These are phyloP conservation scores for Zychaea mexicana DNA, from an alignment of 371 early-diverging fungal genomes.

Conservation along the genomic window DNA sequence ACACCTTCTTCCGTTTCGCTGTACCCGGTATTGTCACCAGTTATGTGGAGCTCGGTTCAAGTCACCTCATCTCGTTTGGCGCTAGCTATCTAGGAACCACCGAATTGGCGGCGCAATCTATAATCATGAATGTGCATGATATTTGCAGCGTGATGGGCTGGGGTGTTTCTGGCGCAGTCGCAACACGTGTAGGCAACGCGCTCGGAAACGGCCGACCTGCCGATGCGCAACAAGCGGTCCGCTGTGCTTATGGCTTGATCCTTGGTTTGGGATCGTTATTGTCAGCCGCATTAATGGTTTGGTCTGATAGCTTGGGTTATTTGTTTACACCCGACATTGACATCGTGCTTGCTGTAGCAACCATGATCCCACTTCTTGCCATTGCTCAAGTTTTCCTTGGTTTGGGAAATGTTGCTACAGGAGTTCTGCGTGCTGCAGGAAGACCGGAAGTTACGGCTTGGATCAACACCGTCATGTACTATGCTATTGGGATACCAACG, in stretches of 20 bases:
- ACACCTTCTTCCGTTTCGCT: conserved; percentile 63
- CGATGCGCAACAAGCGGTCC: conserved; percentile 31
- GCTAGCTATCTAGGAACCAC: conserved; percentile 61
- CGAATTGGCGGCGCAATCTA: conserved; percentile 76
- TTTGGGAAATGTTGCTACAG: conserved; percentile 19
- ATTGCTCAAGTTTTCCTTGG: not conserved
- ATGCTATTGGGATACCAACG: conserved; percentile 67
- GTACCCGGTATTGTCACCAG: conserved; percentile 49
- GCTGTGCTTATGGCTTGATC: not conserved
- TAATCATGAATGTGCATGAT: conserved; percentile 66
- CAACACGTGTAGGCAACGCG: conserved; percentile 74
- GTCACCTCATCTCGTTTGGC: conserved; percentile 68
- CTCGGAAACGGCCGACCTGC: conserved; percentile 44
- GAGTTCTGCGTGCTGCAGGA: conserved; percentile 74
- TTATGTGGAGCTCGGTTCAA: conserved; percentile 64
- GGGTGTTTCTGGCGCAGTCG: conserved; percentile 65
- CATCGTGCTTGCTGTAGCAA: not conserved
- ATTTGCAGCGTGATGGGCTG: conserved; percentile 64
- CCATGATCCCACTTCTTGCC: not conserved
- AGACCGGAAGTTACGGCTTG: conserved; percentile 69
- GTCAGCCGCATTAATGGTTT: not conserved
- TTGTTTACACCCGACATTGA: not conserved
- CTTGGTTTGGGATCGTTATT: not conserved
- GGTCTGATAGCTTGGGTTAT: not conserved
- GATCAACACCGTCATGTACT: conserved; percentile 69